Conservation (phyloP, 371 early-diverging fungal species). For the Saksenaea vasiformis region DNA sequence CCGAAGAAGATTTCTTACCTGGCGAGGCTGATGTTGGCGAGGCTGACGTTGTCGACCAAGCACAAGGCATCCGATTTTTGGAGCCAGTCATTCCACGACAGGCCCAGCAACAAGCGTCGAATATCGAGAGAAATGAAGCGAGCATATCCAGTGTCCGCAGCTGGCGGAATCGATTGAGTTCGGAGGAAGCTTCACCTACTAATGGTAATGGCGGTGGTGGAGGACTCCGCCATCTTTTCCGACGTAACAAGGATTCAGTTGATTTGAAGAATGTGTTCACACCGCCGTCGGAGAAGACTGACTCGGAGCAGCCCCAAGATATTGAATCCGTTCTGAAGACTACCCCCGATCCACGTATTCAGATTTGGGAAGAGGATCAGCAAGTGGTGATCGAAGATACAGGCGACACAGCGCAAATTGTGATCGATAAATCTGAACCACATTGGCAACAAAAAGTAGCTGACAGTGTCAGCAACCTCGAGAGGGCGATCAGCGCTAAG, state of each 20-base stretch:
- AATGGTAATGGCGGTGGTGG: neutral
- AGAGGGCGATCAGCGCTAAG: neutral
- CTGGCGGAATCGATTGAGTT: neutral
- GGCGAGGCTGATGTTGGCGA: constrained; percentile 35
- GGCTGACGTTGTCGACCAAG: constrained; percentile 25
- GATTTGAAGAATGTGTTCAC: neutral
- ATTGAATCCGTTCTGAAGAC: neutral
- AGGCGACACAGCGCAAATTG: constrained; percentile 18
- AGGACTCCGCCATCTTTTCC: constrained; percentile 1
- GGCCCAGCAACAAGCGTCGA: neutral
- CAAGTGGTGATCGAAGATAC: constrained; percentile 40
- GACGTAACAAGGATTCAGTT: neutral
- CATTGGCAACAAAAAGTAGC: constrained; percentile 29
- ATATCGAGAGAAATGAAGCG: neutral
- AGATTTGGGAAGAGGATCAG: constrained; percentile 42
- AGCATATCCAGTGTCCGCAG: neutral
- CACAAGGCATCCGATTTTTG: constrained; percentile 47
- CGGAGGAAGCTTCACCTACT: neutral
- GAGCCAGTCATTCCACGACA: constrained; percentile 49
- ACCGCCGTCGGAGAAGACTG: neutral
- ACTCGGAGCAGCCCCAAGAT: too few species aligned
- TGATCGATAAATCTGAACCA: constrained; percentile 30
- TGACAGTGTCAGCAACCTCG: constrained; percentile 23
- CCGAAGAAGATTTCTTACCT: constrained; percentile 53
- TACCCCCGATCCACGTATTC: constrained; percentile 21